A percentile compares a stretch with the other conserved stretches of the same genome.
Evolutionary conservation across 345 rosid genomes (phyloP).

Genomic region (Linum usitatissimum): DNA sequence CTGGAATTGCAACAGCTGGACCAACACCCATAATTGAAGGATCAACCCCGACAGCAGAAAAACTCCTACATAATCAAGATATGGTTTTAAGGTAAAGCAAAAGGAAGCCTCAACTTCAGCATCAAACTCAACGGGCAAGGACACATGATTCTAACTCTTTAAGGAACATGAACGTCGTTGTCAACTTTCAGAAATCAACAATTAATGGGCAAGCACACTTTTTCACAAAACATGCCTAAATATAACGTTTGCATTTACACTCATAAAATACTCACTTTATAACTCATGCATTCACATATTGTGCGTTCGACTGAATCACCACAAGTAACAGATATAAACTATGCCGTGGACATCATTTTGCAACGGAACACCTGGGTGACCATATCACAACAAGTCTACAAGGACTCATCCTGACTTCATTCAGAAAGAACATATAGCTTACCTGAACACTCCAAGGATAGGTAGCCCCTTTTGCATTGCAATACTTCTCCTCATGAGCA

Average conservation of each 20-base stretch:
- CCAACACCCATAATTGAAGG: conserved; percentile 94
- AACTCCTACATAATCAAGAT: conserved; percentile 49
- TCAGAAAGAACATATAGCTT: background rate
- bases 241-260: background rate
- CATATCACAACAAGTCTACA: background rate
- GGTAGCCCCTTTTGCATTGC: conserved; percentile 84
- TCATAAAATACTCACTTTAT: background rate
- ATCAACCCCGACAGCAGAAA: conserved; percentile 92
- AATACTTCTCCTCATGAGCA: conserved; percentile 77
- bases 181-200: background rate
- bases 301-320: background rate
- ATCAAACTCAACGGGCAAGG: background rate
- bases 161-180: background rate
- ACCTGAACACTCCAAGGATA: conserved; percentile 87
- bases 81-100: background rate
- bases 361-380: background rate
- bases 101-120: background rate
- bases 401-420: background rate
- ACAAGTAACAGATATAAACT: background rate
- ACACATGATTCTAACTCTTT: background rate
- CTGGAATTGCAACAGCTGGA: conserved; percentile 91
- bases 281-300: background rate
- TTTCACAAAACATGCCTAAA: background rate
- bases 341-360: background rate
- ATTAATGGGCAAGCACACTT: no score